Base-by-base conservation (phyloP, 306 rosid genomes). In the Medicago truncatula region DNA sequence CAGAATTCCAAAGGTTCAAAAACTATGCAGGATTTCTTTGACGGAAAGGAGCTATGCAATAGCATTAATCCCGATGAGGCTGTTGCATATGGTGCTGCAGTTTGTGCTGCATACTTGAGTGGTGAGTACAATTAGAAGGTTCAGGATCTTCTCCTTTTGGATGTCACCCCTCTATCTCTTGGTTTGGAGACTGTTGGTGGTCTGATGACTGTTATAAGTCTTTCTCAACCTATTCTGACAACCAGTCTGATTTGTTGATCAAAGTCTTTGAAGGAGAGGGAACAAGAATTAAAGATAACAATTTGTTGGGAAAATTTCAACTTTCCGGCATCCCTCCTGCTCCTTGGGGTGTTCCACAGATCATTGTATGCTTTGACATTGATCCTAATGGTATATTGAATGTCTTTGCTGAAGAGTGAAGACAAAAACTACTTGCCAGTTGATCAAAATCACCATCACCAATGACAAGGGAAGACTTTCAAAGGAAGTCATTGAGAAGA, bases 141-240 rank as follows among this genome's bases (percentile, higher is more conserved):
- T 6, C 92, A 88, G 82, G 92, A n/a, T n/a, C 88, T 88, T 38
- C 90, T 88, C 43, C 83, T 88, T 0, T 71, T 88, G 20, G 92
- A 88, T 82, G 92, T 88, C 1, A 88, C 92, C 57, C 92, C 92
- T 1, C 88, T 86, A 1, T n/a, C n/a, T n/a, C n/a, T n/a, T n/a
- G n/a, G n/a, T n/a, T n/a, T n/a, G n/a, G n/a, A n/a, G n/a, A n/a
- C 92, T 4, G 92, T 88, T 0, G 92, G 92, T 13, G 92, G 92
- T 21, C 88, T 88, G 38, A 88, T 88, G 92, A 86, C 90, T 0
- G 90, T 86, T 5, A 13, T 88, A 25, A 88, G 86, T 76, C 92
- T 46, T 82, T 82, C 85, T 82, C 85, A 10, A 88, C 92, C 11
- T 88, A 88, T 53, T 86, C 92, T 0, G 90, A 88, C 86, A 88